Evolutionary conservation across 345 rosid species (phyloP).

Genomic region (Gossypioides kirkii): DNA sequence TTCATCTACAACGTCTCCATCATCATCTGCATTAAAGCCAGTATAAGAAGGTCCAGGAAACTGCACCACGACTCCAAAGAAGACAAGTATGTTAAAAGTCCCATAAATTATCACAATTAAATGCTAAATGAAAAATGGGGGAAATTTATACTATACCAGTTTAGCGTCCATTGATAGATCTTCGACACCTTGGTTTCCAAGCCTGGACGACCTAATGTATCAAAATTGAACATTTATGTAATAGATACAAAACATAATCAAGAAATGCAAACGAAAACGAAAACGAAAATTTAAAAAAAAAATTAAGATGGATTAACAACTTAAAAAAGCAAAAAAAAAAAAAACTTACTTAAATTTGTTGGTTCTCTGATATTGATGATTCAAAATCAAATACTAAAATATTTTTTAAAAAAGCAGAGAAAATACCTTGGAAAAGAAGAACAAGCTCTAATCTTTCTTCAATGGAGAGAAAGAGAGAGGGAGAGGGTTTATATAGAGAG

Average conservation of each 20-base stretch:
- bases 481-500: not conserved
- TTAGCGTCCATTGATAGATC: not conserved
- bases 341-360: not conserved
- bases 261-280: not conserved
- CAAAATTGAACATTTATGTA: too few relatives aligned
- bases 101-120: too few relatives aligned
- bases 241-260: not conserved
- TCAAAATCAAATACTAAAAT: not conserved
- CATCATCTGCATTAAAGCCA: not conserved
- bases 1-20: not conserved
- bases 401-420: not conserved
- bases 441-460: not conserved
- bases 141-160: not conserved
- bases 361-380: not conserved
- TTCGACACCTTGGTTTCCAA: not conserved
- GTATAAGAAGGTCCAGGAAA: not conserved
- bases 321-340: not conserved
- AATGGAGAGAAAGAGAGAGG: not conserved
- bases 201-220: not conserved
- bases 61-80: not conserved
- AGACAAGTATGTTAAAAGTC: not conserved
- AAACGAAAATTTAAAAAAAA: not conserved
- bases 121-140: not conserved
- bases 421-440: not conserved
- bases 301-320: not conserved